Evolutionary conservation across 1,284 basidiomycete species (phyloP).

Genomic region (Testicularia cyperi): DNA sequence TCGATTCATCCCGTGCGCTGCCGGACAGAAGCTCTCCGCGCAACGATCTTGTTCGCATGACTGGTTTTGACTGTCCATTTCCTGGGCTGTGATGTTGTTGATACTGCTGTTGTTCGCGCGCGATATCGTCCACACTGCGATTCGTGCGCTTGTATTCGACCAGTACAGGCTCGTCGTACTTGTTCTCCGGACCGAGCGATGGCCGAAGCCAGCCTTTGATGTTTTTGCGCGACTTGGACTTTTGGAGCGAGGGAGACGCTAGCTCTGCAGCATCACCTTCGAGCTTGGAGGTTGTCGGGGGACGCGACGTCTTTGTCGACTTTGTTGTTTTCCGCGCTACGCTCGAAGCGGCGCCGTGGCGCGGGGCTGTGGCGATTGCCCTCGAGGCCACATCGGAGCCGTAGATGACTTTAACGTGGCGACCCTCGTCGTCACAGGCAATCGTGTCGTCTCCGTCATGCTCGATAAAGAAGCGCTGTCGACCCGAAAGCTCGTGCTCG

Average conservation of each 20-base stretch:
- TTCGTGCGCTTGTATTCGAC: constrained; percentile 15
- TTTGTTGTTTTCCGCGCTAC: background rate
- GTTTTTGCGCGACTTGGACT: constrained; percentile 9
- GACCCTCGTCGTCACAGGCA: constrained; percentile 3
- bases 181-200: background rate
- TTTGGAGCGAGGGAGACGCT: background rate
- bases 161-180: constrained; percentile 22
- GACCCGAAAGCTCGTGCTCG: constrained; percentile 42
- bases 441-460: constrained; percentile 14
- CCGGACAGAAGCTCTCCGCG: constrained; percentile 4
- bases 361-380: constrained; percentile 35
- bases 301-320: background rate
- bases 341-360: constrained; percentile 34
- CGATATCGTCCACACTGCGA: constrained; percentile 12
- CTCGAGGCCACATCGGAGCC: constrained; percentile 11
- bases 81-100: background rate
- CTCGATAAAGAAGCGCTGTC: constrained; percentile 26
- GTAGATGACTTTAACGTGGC: constrained; percentile 27
- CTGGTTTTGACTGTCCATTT: background rate
- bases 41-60: constrained; percentile 4
- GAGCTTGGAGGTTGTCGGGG: too few species aligned
- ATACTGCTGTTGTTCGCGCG: too few species aligned
- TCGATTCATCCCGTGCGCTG: background rate
- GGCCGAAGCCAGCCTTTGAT: constrained; percentile 17
- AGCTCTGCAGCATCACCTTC: constrained; percentile 3